Evolutionary conservation across 371 early-diverging fungal species (phyloP), one percentile per base, ranked within the genome.

Genomic region (Syncephalis fuscata): DNA sequence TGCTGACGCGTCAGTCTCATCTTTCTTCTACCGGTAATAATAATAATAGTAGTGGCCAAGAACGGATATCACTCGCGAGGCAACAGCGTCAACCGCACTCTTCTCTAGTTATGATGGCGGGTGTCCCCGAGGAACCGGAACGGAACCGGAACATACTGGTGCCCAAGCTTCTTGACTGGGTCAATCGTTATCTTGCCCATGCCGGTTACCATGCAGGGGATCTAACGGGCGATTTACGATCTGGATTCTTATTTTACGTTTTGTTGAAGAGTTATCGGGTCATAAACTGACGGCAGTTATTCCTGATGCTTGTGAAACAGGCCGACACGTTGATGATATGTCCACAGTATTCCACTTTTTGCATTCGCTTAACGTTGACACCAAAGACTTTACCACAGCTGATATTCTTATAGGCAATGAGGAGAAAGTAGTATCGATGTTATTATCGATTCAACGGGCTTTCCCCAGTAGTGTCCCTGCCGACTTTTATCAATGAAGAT

Each of bases 281-380:
- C 67, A 73, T 48, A 48, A 52, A 14, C 65, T 74, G 23, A 59
- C 55, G 17, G 55, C 53, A 55, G 45, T 53, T 1, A 58, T 61
- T 39, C 61, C 61, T 3, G 57, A 61, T 19, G 58, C 61, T 16
- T 55, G 58, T 10, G 57, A 61, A 17, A 61, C 61, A 9, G 49
- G 57, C 0, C 65, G 62, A 36, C 65, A 67, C 66, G 53, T 68
- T 14, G 76, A 75, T 51, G 69, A 63, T 23, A 58, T 76, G 22
- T 59, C 68, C n/a, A 60, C 66, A 7, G 72, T 65, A 0, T 71
- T 76, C 58, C 69, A 73, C 45, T 76, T 76, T 41, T 68, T 76
- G 72, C 64, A 64, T 20, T 58, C 67, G 4, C 69, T 70, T 22
- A 71, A 70, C 5, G 62, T 71, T 32, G 64, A 62, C 17, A 64